phyloP scores from a whole-genome alignment of 140 eudicot genomes.

The Anethum foeniculum region DNA sequence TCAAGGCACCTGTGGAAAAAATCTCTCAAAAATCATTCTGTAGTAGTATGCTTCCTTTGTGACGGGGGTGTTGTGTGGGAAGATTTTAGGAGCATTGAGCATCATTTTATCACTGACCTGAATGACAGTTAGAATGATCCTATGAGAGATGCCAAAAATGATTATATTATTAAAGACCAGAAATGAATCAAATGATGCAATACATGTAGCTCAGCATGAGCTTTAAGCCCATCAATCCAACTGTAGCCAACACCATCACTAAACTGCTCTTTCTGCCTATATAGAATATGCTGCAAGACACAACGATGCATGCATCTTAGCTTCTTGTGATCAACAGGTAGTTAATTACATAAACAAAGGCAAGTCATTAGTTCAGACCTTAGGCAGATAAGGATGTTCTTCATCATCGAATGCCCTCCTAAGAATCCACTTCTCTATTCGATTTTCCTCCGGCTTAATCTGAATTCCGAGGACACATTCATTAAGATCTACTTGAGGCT shows the following conservation, averaged over 20 bases:
- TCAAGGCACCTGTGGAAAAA: conserved; percentile 70
- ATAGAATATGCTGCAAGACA: not conserved
- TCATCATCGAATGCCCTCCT: not conserved
- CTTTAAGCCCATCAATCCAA: not conserved
- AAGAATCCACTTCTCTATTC: not conserved
- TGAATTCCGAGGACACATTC: not conserved
- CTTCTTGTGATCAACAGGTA: too few relatives aligned
- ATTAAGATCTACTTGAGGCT: not conserved
- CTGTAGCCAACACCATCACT: not conserved
- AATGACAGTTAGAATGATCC: not conserved
- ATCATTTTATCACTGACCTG: conserved; percentile 84
- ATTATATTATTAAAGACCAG: not conserved
- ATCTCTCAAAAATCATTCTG: conserved; percentile 77
- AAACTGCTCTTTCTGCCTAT: not conserved
- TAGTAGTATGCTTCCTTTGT: conserved; percentile 91
- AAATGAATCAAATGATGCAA: not conserved
- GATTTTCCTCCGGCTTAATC: not conserved
- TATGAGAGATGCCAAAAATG: not conserved
- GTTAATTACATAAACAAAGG: not conserved
- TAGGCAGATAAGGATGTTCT: not conserved
- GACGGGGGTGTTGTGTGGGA: conserved; percentile 79
- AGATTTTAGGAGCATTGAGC: conserved; percentile 64
- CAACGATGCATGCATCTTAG: not conserved
- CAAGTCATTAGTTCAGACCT: not conserved
- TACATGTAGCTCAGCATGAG: not conserved